A percentile compares a stretch with the other conserved stretches of the same genome.
These are phyloP conservation scores for Komagataea norvegica DNA, from an alignment of 1,139 yeast genomes.

Conservation along the genomic window DNA sequence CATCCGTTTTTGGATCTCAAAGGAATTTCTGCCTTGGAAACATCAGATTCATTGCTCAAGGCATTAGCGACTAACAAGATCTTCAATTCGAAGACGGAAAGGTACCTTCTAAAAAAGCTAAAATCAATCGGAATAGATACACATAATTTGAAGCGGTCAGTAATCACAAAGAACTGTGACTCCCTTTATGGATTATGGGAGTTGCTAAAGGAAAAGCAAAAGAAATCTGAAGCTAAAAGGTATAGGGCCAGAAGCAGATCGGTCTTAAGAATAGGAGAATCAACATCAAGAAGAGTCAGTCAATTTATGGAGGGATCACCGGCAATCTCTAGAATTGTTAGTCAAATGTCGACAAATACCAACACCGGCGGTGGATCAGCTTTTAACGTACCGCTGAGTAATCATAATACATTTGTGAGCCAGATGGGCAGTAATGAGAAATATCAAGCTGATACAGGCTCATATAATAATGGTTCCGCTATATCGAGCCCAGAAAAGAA, in stretches of 20 bases:
- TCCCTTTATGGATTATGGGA: slow-evolving; percentile 84
- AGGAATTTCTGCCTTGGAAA: slow-evolving; percentile 40
- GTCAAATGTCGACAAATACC: slow-evolving; percentile 14
- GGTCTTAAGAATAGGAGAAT: slow-evolving; percentile 33
- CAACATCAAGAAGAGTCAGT: slow-evolving; percentile 26
- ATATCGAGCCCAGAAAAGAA: slow-evolving; percentile 24
- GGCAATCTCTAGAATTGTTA: slow-evolving; percentile 23
- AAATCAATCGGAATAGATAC: slow-evolving; percentile 64
- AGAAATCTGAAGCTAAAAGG: slow-evolving; percentile 40
- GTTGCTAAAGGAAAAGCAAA: slow-evolving; percentile 62
- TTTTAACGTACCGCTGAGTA: background rate
- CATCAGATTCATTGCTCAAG: slow-evolving; percentile 38
- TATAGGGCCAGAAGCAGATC: slow-evolving; percentile 46
- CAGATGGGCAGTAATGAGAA: too few species aligned
- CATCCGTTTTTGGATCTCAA: slow-evolving; percentile 56
- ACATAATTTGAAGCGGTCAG: slow-evolving; percentile 57
- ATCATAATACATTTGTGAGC: too few species aligned
- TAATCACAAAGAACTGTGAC: slow-evolving; percentile 62
- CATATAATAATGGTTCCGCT: slow-evolving; percentile 9
- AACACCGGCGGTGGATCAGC: slow-evolving; percentile 2
- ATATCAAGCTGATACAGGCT: slow-evolving; percentile 1
- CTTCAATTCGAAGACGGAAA: slow-evolving; percentile 61
- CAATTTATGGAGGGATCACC: slow-evolving; percentile 26
- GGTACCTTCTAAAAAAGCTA: slow-evolving; percentile 58
- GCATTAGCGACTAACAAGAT: slow-evolving; percentile 37